Base-by-base conservation (phyloP, 2,329 filamentous ascomycete species). In the Sporothrix luriei region DNA sequence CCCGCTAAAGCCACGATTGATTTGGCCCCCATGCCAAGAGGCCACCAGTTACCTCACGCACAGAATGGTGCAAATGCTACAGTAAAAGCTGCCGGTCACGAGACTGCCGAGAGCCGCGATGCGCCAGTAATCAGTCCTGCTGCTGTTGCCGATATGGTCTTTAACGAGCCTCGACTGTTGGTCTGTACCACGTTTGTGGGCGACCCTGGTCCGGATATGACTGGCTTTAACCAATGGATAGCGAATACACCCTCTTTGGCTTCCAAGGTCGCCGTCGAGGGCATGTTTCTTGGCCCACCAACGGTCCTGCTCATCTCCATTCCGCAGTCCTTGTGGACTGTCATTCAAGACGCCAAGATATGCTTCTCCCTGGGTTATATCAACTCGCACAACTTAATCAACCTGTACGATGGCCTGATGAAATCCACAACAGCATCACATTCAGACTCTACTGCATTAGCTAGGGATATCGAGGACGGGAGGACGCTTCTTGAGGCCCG, bases 101-200 rank as follows among this genome's bases (percentile, higher is more conserved):
- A 26, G 4, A 19, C 64, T 38, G 54, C 19, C 9, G 14, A 51
- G n/a, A 48, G 43, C 19, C 76, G 76, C 24, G 80, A 82, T 55
- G 82, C 83, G 76, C 77, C 80, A 33, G 74, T 81, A 49, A 83
- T 85, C 71, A 81, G 83, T 46, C 80, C 82, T 9, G 81, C 81
- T 21, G 80, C 82, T 2, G 82, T 84, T 1, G 79, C 83, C 5
- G 85, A 87, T 72, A 78, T 90, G 24, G 84, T 83, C 11, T 88
- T 90, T 74, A 87, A 89, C 43, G 87, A 90, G 74, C 81, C 84
- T 10, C 82, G 88, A 72, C 85, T 89, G n/a, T 78, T 90, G 13
- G 87, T 89, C 1, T 90, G 88, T 76, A 90, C 88, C 0, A 90
- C 87, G 0, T 90, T 89, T 75, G 85, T 89, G 38, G 87, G 87